A percentile compares a stretch with the other conserved stretches of the same genome.
These are phyloP conservation scores for Coemansia sp. DNA, from an alignment of 192 early-diverging fungal genomes.

Conservation along the genomic window DNA sequence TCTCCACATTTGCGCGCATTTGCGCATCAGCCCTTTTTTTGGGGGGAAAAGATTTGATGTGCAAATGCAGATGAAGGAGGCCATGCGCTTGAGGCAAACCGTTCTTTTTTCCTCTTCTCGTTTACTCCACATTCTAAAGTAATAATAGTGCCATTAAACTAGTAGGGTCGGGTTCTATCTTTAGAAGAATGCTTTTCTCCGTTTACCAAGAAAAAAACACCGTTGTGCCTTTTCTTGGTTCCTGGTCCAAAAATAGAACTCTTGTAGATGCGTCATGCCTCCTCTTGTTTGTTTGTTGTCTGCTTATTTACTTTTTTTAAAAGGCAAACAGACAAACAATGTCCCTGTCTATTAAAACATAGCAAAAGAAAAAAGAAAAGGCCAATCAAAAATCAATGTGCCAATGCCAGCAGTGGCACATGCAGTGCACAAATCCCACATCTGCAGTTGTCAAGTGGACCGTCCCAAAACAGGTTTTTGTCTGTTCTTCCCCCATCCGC, in stretches of 20 bases:
- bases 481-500: not conserved
- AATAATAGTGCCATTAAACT: not conserved
- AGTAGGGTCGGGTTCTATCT: not conserved
- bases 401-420: slow-evolving; percentile 7
- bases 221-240: not conserved
- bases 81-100: not conserved
- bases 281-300: not conserved
- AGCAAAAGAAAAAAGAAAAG: not conserved
- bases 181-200: not conserved
- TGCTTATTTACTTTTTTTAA: not conserved
- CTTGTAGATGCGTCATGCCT: not conserved
- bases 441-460: not conserved
- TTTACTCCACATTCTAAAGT: not conserved
- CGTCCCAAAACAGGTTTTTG: not conserved
- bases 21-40: not conserved
- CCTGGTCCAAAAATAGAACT: not conserved
- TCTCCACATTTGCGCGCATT: not conserved
- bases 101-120: not conserved
- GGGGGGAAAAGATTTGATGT: not conserved
- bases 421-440: not conserved
- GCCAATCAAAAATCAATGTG: slow-evolving; percentile 10
- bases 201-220: not conserved
- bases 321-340: not conserved
- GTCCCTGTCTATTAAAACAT: too few species aligned
- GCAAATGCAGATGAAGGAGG: not conserved